Evolutionary conservation across 2,329 filamentous ascomycete genomes (phyloP).

Genomic region (Cladorrhinum sp.): DNA sequence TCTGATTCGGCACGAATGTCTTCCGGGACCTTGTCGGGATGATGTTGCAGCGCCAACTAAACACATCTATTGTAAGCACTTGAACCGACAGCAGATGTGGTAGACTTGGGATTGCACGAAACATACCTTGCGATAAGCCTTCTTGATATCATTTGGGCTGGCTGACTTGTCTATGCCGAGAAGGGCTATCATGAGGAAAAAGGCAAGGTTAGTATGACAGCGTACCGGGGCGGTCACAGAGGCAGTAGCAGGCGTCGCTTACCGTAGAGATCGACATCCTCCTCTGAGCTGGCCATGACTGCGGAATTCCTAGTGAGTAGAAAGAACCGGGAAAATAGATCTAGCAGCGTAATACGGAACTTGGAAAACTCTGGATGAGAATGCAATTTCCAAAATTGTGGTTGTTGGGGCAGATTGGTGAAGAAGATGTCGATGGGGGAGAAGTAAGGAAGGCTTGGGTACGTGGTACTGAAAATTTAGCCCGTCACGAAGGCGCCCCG

Average conservation of each 20-base stretch:
- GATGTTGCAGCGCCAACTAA: slow-evolving; percentile 79
- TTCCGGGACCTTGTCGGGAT: slow-evolving; percentile 93
- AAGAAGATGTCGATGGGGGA: slow-evolving; percentile 2
- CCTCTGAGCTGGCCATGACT: slow-evolving; percentile 26
- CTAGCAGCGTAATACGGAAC: background rate
- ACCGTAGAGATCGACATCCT: slow-evolving; percentile 58
- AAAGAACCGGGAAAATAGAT: background rate
- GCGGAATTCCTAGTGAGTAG: background rate
- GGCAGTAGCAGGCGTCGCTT: slow-evolving; percentile 16
- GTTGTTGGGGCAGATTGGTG: slow-evolving; percentile 5
- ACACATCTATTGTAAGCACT: slow-evolving; percentile 14
- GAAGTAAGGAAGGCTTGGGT: slow-evolving; percentile 8
- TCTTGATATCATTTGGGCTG: slow-evolving; percentile 80
- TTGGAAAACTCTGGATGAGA: background rate
- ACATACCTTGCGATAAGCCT: slow-evolving; percentile 88
- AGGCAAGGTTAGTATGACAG: background rate
- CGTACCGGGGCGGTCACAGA: background rate
- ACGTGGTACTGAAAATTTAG: slow-evolving; percentile 16
- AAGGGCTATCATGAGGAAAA: slow-evolving; percentile 56
- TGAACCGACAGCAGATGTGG: slow-evolving; percentile 15
- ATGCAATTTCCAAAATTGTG: background rate
- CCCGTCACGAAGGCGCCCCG: slow-evolving; percentile 8
- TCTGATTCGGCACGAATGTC: slow-evolving; percentile 82
- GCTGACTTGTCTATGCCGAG: slow-evolving; percentile 72
- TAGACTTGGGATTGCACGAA: slow-evolving; percentile 5